Evolutionary conservation across 768 basidiomycete genomes (phyloP), one percentile per base, ranked within the genome.

Genomic region (Sporobolomyces pararoseus): DNA sequence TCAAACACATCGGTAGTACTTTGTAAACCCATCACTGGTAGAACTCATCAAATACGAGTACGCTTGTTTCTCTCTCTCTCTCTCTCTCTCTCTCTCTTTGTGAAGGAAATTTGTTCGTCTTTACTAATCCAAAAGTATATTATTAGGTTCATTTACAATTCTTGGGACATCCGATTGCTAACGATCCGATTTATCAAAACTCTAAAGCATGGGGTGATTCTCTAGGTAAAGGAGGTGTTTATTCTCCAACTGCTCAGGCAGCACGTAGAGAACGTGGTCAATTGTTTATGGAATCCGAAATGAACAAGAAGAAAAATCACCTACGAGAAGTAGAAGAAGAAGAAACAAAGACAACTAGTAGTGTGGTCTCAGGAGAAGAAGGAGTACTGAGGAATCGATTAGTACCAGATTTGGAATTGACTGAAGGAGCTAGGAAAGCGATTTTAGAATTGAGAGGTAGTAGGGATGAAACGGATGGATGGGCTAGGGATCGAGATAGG

Each of bases 11-110:
- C 89, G 75, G 89, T 98, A 10, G 84, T 99, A 10, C 86, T 85
- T 66, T 99, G 95, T 89, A 78, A 63, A 76, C 95, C 95, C 4
- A 81, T 89, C 66, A 99, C 96, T 7, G 95, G 95, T 55, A 85
- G 95, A 72, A 96, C 96, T 0, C 96, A 99, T 80, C 96, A 99
- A 80, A 90, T 98, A 66, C 85, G 96, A 58, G 95, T 66, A 37
- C 37, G 23, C 39, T 17, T 42, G 10, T 42, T 13, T 58, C 42
- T 23, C 27, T 4, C 34, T 44, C 57, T 3, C 39, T 13, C 6
- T n/a, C n/a, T n/a, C n/a, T n/a, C 39, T 9, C 25, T 7, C 31
- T 39, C 34, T 0, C 34, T 34, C 29, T 49, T 12, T 21, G 53
- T 32, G 10, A n/a, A 37, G 12, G 47, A 7, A 1, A 2, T 23